phyloP scores from a whole-genome alignment of 1,284 basidiomycete genomes.

The Anthracocystis panici-leucophaei region DNA sequence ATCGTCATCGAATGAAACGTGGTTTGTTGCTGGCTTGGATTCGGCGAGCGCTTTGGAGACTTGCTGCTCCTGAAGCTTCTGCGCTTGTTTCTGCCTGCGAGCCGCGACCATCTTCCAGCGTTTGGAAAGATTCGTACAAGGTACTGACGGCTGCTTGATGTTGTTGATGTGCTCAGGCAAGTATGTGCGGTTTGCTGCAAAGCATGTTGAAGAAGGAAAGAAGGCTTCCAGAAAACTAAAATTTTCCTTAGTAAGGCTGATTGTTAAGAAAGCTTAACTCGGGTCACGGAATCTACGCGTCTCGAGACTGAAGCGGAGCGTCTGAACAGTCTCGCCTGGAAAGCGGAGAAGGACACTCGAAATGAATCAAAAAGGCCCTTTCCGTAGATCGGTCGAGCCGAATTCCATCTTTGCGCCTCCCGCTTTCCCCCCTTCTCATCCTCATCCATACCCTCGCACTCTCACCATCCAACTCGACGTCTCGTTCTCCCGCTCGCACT shows the following conservation, averaged over 20 bases:
- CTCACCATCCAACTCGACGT: not conserved
- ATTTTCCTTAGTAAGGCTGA: constrained; percentile 45
- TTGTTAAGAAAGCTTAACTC: not conserved
- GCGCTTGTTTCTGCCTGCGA: constrained; percentile 29
- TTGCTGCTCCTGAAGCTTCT: constrained; percentile 49
- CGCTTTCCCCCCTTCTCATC: not conserved
- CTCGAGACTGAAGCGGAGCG: constrained; percentile 10
- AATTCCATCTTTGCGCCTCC: constrained; percentile 7
- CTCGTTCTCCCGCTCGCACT: no score
- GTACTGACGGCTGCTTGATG: not conserved
- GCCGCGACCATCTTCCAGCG: constrained; percentile 31
- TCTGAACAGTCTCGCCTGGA: constrained; percentile 6
- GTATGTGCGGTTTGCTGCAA: not conserved
- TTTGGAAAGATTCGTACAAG: not conserved
- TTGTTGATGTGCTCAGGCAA: not conserved
- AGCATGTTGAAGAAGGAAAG: not conserved
- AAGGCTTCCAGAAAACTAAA: constrained; percentile 24
- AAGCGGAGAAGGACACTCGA: constrained; percentile 25
- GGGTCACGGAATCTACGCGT: constrained; percentile 45
- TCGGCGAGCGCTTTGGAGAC: constrained; percentile 41
- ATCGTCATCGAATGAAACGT: constrained; percentile 44
- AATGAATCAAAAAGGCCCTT: not conserved
- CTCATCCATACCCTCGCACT: not conserved
- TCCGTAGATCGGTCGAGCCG: constrained; percentile 8
- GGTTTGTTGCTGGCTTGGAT: constrained; percentile 22